These are phyloP conservation scores for Mortierella sp. DNA, from an alignment of 371 early-diverging fungal species.

Conservation along the genomic window DNA sequence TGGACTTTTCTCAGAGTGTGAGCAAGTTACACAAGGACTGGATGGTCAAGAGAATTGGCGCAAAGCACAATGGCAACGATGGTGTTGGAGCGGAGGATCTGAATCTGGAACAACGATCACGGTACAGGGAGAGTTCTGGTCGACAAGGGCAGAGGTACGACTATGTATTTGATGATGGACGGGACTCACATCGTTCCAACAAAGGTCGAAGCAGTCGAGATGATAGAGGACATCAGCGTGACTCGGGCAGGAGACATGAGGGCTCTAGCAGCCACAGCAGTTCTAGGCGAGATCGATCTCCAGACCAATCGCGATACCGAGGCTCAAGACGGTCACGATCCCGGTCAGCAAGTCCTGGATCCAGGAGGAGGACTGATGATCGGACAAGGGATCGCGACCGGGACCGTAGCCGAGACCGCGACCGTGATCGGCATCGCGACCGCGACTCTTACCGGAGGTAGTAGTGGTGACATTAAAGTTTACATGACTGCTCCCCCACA, in stretches of 20 bases:
- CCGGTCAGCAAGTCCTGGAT: constrained; percentile 20
- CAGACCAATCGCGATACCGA: constrained; percentile 3
- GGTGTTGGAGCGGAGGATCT: constrained; percentile 20
- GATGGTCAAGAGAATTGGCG: constrained; percentile 62
- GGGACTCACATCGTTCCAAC: neutral
- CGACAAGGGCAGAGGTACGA: constrained; percentile 27
- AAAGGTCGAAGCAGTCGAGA: constrained; percentile 7
- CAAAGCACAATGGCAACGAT: constrained; percentile 6
- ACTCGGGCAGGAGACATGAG: constrained; percentile 18
- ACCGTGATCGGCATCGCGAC: constrained; percentile 6
- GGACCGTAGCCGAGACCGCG: neutral
- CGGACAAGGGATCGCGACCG: constrained; percentile 12
- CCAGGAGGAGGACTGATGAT: constrained; percentile 16
- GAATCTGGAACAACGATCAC: constrained; percentile 47
- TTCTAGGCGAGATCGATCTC: constrained; percentile 5
- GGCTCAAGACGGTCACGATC: constrained; percentile 18
- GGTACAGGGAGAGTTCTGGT: constrained; percentile 29
- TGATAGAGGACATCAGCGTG: constrained; percentile 12
- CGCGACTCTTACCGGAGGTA: constrained; percentile 13
- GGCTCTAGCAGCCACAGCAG: neutral
- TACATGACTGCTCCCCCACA: too few relatives aligned
- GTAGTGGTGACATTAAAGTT: neutral
- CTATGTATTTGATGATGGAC: constrained; percentile 40
- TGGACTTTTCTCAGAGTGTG: constrained; percentile 98
- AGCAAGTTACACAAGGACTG: constrained; percentile 84